phyloP scores from a whole-genome alignment of 2,329 filamentous ascomycete species.

The Xylariales sp. region DNA sequence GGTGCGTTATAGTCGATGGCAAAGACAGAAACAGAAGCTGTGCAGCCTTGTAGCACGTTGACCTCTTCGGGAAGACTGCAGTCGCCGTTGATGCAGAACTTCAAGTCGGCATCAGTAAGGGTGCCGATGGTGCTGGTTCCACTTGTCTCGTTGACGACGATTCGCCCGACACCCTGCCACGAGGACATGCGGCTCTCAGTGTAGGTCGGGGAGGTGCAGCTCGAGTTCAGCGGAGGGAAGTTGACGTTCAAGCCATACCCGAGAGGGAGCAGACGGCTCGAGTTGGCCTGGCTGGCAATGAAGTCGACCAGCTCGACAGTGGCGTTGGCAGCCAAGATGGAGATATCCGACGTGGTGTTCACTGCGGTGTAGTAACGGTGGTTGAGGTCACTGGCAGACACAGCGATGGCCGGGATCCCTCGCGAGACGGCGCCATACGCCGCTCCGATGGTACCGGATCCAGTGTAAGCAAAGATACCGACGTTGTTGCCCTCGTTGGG shows the following conservation, averaged over 20 bases:
- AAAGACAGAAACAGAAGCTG: slow-evolving; percentile 2
- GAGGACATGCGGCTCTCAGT: slow-evolving; percentile 43
- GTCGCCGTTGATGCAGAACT: slow-evolving; percentile 47
- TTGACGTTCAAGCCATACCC: slow-evolving; percentile 51
- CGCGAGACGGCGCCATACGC: slow-evolving; percentile 45
- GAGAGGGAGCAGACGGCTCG: slow-evolving; percentile 33
- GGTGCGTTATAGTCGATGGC: slow-evolving; percentile 4
- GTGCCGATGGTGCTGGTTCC: slow-evolving; percentile 37
- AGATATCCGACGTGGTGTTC: slow-evolving; percentile 40
- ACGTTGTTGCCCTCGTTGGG: slow-evolving; percentile 49
- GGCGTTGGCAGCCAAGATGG: slow-evolving; percentile 34
- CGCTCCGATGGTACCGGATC: slow-evolving; percentile 46
- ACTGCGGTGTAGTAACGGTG: slow-evolving; percentile 30
- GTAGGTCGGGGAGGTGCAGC: slow-evolving; percentile 40
- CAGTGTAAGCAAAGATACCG: slow-evolving; percentile 48
- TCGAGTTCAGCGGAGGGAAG: slow-evolving; percentile 35
- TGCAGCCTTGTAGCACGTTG: slow-evolving; percentile 15
- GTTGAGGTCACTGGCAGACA: slow-evolving; percentile 37
- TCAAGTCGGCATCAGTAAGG: slow-evolving; percentile 34
- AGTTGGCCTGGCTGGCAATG: slow-evolving; percentile 32
- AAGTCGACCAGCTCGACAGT: slow-evolving; percentile 40
- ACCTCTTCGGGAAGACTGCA: slow-evolving; percentile 47
- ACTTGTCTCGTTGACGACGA: too few species aligned
- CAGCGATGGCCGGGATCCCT: slow-evolving; percentile 44
- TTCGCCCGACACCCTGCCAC: slow-evolving; percentile 39